Evolutionary conservation across 1,284 basidiomycete genomes (phyloP).

Genomic region (Rhizoctonia solani): DNA sequence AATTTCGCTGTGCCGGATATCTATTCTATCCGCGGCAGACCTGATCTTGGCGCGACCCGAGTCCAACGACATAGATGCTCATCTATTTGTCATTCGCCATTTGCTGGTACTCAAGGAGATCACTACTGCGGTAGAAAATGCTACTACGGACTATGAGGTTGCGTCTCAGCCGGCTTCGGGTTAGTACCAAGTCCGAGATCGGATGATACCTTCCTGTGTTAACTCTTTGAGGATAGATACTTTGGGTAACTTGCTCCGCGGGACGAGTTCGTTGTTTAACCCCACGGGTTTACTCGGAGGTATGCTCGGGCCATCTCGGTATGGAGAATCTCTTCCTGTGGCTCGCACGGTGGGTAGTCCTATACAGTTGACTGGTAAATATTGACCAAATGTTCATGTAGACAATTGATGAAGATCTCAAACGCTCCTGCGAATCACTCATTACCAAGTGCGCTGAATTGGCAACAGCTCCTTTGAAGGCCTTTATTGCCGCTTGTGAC

Average conservation of each 20-base stretch:
- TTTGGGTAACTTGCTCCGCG: constrained; percentile 69
- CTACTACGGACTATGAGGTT: constrained; percentile 59
- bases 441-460: constrained; percentile 65
- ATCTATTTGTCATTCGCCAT: constrained; percentile 86
- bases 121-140: constrained; percentile 66
- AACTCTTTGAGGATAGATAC: constrained; percentile 59
- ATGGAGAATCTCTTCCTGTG: constrained; percentile 60
- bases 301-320: constrained; percentile 62
- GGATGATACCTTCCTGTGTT: background rate
- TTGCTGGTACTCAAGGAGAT: constrained; percentile 91
- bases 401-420: constrained; percentile 85
- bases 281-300: constrained; percentile 64
- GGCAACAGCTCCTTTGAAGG: constrained; percentile 56
- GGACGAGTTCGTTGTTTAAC: constrained; percentile 67
- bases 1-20: constrained; percentile 76
- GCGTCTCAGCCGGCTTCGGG: constrained; percentile 38
- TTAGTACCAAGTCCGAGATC: background rate
- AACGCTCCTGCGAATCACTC: constrained; percentile 78
- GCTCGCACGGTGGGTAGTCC: constrained; percentile 61
- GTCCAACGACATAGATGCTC: constrained; percentile 63
- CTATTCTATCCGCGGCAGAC: constrained; percentile 71
- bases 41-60: constrained; percentile 47
- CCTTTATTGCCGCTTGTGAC: constrained; percentile 37
- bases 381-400: constrained; percentile 9
- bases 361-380: constrained; percentile 14